Evolutionary conservation across 192 early-diverging fungal genomes (phyloP).

Genomic region (Rhizoclosmatium sp.): DNA sequence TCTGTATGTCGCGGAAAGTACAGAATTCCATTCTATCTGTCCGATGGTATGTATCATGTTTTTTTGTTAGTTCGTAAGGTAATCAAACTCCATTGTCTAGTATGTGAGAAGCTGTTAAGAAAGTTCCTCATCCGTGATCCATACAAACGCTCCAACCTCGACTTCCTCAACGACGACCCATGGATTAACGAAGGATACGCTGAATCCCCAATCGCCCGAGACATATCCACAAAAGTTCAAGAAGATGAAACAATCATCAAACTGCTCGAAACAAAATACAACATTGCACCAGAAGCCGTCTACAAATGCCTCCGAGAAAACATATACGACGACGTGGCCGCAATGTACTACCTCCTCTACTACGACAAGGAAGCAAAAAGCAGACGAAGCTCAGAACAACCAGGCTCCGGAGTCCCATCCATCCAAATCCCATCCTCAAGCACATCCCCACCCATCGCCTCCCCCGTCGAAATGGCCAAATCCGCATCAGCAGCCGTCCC

Average conservation of each 20-base stretch:
- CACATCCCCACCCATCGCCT: constrained; percentile 31
- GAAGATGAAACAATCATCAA: constrained; percentile 65
- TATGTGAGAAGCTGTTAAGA: constrained; percentile 65
- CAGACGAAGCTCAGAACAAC: background rate
- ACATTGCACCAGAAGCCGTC: constrained; percentile 58
- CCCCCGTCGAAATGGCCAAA: constrained; percentile 13
- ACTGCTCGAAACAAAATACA: constrained; percentile 62
- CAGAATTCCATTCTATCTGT: constrained; percentile 67
- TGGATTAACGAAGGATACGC: constrained; percentile 68
- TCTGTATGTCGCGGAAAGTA: constrained; percentile 70
- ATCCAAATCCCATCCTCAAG: constrained; percentile 24
- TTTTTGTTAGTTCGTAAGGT: background rate
- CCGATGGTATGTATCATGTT: constrained; percentile 1
- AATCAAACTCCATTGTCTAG: constrained; percentile 40
- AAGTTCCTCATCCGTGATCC: constrained; percentile 70
- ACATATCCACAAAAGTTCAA: constrained; percentile 53
- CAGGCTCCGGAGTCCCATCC: constrained; percentile 28
- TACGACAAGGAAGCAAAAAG: constrained; percentile 60
- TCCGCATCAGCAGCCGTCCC: constrained; percentile 31
- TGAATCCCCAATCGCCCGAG: constrained; percentile 59
- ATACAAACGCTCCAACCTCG: constrained; percentile 59
- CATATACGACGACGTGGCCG: constrained; percentile 64
- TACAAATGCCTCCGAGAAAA: constrained; percentile 59
- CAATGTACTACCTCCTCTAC: constrained; percentile 70
- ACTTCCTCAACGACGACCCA: constrained; percentile 67